Percentiles rank a stretch among this genome's conserved stretches.
Evolutionary conservation across 371 early-diverging fungal species (phyloP).

Genomic region (Mucor irregularis): DNA sequence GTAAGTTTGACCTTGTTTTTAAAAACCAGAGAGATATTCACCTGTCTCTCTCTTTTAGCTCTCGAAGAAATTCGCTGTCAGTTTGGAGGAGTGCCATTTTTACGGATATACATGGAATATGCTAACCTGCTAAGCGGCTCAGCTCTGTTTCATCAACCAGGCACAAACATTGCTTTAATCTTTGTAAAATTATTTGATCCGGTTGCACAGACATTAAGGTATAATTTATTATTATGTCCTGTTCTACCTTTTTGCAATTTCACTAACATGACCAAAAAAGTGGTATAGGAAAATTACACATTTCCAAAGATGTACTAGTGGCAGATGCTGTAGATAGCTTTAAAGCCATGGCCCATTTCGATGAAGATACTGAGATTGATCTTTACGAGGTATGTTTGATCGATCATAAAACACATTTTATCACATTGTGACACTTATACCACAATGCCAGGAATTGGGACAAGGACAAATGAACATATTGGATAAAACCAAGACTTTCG

Average conservation of each 20-base stretch:
- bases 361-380: conserved; percentile 1
- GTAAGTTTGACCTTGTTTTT: no score
- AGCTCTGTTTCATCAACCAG: not conserved
- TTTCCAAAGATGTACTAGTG: conserved; percentile 49
- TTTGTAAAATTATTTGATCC: conserved; percentile 27
- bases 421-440: no score
- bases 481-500: no score
- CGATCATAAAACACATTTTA: not conserved
- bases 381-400: conserved; percentile 39
- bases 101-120: conserved; percentile 18
- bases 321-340: conserved; percentile 59
- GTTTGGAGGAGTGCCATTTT: not conserved
- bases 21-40: no score
- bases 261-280: conserved; percentile 13
- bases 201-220: conserved; percentile 18
- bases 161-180: conserved; percentile 2
- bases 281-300: conserved; percentile 59
- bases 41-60: no score
- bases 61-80: conserved; percentile 1
- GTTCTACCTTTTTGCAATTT: not conserved
- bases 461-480: no score
- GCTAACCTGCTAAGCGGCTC: not conserved
- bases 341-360: conserved; percentile 35
- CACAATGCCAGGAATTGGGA: no score
- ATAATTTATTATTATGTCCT: not conserved